These are phyloP conservation scores for Amyloporia xantha DNA, from an alignment of 768 basidiomycete species.

Conservation along the genomic window DNA sequence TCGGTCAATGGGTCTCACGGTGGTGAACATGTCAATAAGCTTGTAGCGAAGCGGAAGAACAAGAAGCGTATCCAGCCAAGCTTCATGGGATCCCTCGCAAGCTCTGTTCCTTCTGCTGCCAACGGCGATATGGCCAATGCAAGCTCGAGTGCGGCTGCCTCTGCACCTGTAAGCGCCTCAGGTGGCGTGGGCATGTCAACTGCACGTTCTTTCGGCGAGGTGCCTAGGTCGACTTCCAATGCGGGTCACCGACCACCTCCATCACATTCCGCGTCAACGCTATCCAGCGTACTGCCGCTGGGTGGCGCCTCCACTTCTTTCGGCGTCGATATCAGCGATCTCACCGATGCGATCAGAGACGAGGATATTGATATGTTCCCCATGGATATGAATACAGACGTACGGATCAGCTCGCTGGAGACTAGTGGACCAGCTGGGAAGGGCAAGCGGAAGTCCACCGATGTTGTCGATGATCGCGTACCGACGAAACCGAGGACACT, in stretches of 20 bases:
- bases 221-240: slow-evolving; percentile 3
- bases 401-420: slow-evolving; percentile 36
- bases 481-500: slow-evolving; percentile 46
- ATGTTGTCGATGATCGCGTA: slow-evolving; percentile 31
- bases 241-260: slow-evolving; percentile 1
- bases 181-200: slow-evolving; percentile 5
- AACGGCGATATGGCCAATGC: slow-evolving; percentile 10
- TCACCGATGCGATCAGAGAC: slow-evolving; percentile 19
- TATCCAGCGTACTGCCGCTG: slow-evolving; percentile 10
- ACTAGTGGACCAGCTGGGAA: slow-evolving; percentile 28
- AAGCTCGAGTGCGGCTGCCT: slow-evolving; percentile 2
- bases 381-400: slow-evolving; percentile 53
- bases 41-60: slow-evolving; percentile 66
- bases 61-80: slow-evolving; percentile 61
- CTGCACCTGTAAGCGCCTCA: neutral
- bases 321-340: slow-evolving; percentile 10
- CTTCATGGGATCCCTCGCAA: slow-evolving; percentile 26
- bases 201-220: slow-evolving; percentile 10
- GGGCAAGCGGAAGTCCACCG: slow-evolving; percentile 40
- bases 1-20: slow-evolving; percentile 8
- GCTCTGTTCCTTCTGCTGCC: slow-evolving; percentile 30
- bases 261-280: slow-evolving; percentile 11
- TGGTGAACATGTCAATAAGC: slow-evolving; percentile 61
- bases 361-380: slow-evolving; percentile 32
- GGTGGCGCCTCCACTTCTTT: slow-evolving; percentile 7